Base-by-base conservation (phyloP, 805 yeast species). In the Wickerhamia fluorescens region DNA sequence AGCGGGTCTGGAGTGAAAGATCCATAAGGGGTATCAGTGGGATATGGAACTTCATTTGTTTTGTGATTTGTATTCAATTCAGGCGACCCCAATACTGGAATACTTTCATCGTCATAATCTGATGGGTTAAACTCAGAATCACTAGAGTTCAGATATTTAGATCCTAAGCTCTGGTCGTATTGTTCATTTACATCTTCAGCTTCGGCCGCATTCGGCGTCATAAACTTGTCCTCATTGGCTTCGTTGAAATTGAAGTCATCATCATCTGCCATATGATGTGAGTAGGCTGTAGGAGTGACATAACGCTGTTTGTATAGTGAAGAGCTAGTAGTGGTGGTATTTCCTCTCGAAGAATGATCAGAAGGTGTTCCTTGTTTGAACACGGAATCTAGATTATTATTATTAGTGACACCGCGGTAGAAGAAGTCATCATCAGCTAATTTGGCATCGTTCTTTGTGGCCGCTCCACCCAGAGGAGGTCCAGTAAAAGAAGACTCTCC, bases 331-430 rank as follows among this genome's bases (percentile, higher is more conserved):
- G 37, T 35, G 18, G 37, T 32, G 14, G 28, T 34, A 23, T 24
- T 23, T 5, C 19, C 37, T 5, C 29, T 29, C 12, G n/a, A n/a
- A n/a, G n/a, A n/a, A n/a, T n/a, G n/a, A n/a, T n/a, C n/a, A 7
- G 10, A 10, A 8, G 20, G 9, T 7, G 20, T 18, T 18, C 9
- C 20, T 14, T 27, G 18, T n/a, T 36, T 15, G 49, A 63, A 63
- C 8, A 63, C 53, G 2, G 66, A 52, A 29, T 61, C 68, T 19
- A 63, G 49, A 37, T 63, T 63, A 37, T 61, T 63, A 33, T 47
- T 54, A 38, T 60, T 61, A 27, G 66, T 51, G 14, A 63, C 66
- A 5, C 70, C 70, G 27, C 70, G 54, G 41, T 63, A 63, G 29
- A 46, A 58, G 31, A 57, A 63, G 33, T 58, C 70, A 14, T 50